A percentile compares a stretch with the other conserved stretches of the same genome.
These are phyloP conservation scores for Taphrina communis DNA, from an alignment of 1,139 yeast species.

Conservation along the genomic window DNA sequence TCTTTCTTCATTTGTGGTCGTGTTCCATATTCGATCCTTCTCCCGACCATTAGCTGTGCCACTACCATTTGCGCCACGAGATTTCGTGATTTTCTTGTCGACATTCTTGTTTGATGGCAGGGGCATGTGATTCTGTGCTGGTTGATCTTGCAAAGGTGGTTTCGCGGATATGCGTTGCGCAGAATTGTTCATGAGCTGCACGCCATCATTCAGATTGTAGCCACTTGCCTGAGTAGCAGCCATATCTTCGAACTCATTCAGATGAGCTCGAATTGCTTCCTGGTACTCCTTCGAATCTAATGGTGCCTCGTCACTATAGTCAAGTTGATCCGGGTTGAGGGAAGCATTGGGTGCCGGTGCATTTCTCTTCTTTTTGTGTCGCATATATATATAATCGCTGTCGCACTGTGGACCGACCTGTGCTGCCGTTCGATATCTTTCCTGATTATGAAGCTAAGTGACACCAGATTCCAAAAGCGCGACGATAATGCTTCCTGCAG, in stretches of 20 bases:
- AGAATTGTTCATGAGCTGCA: background rate
- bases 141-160: background rate
- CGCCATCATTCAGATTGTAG: background rate
- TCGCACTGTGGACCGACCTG: slow-evolving; percentile 6
- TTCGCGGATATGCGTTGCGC: background rate
- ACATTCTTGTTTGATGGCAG: background rate
- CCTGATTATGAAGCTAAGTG: background rate
- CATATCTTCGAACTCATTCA: slow-evolving; percentile 35
- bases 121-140: background rate
- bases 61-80: slow-evolving; percentile 53
- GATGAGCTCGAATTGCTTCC: slow-evolving; percentile 35
- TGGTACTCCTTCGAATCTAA: slow-evolving; percentile 33
- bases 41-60: slow-evolving; percentile 44
- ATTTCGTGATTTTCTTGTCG: slow-evolving; percentile 53
- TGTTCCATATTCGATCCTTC: slow-evolving; percentile 64
- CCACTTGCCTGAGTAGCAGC: slow-evolving; percentile 3
- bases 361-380: slow-evolving; percentile 29
- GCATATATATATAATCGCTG: background rate
- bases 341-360: slow-evolving; percentile 1
- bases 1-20: slow-evolving; percentile 64
- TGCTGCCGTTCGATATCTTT: background rate
- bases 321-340: slow-evolving; percentile 18
- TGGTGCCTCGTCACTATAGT: slow-evolving; percentile 24
- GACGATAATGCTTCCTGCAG: background rate
- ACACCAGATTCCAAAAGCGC: background rate